Evolutionary conservation across 2,329 filamentous ascomycete species (phyloP), one percentile per base, ranked within the genome.

Genomic region (Laburnicola sp.): DNA sequence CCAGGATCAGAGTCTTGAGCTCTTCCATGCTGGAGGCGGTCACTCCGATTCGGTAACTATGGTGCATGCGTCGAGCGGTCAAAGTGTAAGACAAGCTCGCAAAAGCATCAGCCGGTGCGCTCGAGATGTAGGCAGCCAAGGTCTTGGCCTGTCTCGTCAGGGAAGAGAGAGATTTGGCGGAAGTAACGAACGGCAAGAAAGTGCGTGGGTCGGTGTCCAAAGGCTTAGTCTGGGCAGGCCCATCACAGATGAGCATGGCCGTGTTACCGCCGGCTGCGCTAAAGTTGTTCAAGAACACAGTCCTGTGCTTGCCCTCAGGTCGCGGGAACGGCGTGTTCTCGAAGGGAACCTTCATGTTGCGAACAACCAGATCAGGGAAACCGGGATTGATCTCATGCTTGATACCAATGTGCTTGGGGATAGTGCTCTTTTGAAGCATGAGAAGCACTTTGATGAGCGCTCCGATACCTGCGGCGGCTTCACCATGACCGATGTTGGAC

Each of bases 381-480:
- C 75, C 57, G 34, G 34, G 60, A 50, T 60, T 70, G 46, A 62
- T 60, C 35, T 39, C 46, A n/a, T 39, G 52, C 52, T 58, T 66
- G 34, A 58, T 66, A 42, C 28, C 86, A 22, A 82, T 77, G 53
- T 89, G 86, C 0, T 83, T 85, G 0, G 85, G 85, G 30, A 62
- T 45, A 7, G 41, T 38, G 21, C 50, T 45, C 21, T 56, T 58
- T 30, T 67, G 56, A 23, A 51, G 31, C 59, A 64, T 69, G 41
- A 74, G 44, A 8, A 75, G 48, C 1, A 63, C 63, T 44, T 75
- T 75, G 37, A 74, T 60, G 3, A 75, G 45, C 1, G 64, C 51
- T 1, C 57, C 57, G 0, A 65, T 54, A 27, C 72, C 72, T 6
- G 71, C 58, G 23, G 63, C 69, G 2, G 64, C 60, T 53, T 75